These are phyloP conservation scores for Talaromyces atroroseus DNA, from an alignment of 2,329 filamentous ascomycete species.

Conservation along the genomic window DNA sequence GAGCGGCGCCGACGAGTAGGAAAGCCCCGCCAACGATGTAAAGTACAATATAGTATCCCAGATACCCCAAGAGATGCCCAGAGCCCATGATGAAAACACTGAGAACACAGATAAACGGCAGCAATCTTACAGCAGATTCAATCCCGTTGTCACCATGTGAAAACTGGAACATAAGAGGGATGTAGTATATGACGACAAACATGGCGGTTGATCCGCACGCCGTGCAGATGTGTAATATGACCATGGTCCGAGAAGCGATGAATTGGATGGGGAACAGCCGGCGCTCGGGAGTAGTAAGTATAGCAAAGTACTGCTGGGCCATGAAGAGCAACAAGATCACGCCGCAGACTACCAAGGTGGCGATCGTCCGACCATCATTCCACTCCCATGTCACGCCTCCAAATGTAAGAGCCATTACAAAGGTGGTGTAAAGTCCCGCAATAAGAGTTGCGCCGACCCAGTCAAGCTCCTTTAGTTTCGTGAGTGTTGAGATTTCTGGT, in stretches of 20 bases:
- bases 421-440: constrained; percentile 29
- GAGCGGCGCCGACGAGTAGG: too few species aligned
- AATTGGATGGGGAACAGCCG: constrained; percentile 49
- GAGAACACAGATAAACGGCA: constrained; percentile 21
- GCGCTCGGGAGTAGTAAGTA: constrained; percentile 40
- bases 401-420: constrained; percentile 47
- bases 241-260: constrained; percentile 29
- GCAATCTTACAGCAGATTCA: constrained; percentile 23
- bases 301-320: constrained; percentile 38
- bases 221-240: constrained; percentile 35
- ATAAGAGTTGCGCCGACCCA: constrained; percentile 42
- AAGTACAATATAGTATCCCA: constrained; percentile 16
- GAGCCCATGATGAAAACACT: constrained; percentile 7
- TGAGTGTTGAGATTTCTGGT: constrained; percentile 30
- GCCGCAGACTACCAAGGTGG: constrained; percentile 44
- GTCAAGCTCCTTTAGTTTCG: constrained; percentile 23
- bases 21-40: too few species aligned
- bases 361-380: constrained; percentile 41
- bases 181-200: constrained; percentile 42
- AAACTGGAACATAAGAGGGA: constrained; percentile 52
- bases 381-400: constrained; percentile 47
- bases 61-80: constrained; percentile 19
- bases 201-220: constrained; percentile 28
- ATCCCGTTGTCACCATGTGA: constrained; percentile 35
- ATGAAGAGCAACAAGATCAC: constrained; percentile 41